Evolutionary conservation across 1,284 basidiomycete species (phyloP).

Genomic region (Apiotrichum mycotoxinovorans): DNA sequence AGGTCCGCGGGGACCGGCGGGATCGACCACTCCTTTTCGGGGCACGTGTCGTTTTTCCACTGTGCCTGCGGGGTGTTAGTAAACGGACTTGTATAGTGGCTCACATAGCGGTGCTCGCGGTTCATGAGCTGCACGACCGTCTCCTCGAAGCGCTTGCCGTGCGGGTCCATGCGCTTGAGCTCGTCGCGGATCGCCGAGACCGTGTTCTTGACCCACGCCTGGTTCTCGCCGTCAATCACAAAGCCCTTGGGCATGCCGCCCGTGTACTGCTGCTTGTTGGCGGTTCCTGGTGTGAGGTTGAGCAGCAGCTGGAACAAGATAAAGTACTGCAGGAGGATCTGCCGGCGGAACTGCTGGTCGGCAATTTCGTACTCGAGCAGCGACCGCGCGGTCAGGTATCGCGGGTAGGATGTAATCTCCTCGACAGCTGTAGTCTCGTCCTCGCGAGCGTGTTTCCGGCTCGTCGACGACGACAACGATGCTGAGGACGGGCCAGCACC

Average conservation of each 20-base stretch:
- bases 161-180: constrained; percentile 32
- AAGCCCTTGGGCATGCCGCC: constrained; percentile 47
- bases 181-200: constrained; percentile 34
- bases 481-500: too few relatives aligned
- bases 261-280: constrained; percentile 40
- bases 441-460: constrained; percentile 32
- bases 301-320: constrained; percentile 49
- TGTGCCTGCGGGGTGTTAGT: constrained; percentile 28
- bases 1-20: constrained; percentile 22
- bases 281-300: constrained; percentile 37
- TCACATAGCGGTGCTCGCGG: constrained; percentile 40
- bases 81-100: neutral
- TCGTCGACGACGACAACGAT: too few relatives aligned
- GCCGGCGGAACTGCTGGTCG: constrained; percentile 46
- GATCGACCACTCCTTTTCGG: constrained; percentile 38
- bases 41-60: constrained; percentile 48
- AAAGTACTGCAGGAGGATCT: constrained; percentile 48
- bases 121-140: constrained; percentile 38
- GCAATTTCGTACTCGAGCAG: constrained; percentile 43
- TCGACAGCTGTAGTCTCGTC: constrained; percentile 5
- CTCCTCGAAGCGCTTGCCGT: constrained; percentile 36
- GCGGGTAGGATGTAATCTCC: constrained; percentile 32
- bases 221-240: constrained; percentile 33
- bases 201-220: constrained; percentile 34
- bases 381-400: constrained; percentile 43